Evolutionary conservation across 2,329 filamentous ascomycete genomes (phyloP).

Genomic region (Colletotrichum australisinense): DNA sequence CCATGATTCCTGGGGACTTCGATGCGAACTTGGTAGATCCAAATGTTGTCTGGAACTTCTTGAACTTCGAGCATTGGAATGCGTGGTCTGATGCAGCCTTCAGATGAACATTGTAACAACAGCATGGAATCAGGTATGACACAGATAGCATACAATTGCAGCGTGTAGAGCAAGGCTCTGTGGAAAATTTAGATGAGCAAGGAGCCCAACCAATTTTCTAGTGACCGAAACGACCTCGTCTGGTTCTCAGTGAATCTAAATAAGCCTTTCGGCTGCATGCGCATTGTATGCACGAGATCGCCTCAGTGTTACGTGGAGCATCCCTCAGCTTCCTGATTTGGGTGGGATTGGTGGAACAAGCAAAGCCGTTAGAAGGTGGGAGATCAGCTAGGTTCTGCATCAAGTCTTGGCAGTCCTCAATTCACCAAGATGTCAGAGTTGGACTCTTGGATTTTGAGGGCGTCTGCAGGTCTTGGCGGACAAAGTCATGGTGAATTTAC

Average conservation of each 20-base stretch:
- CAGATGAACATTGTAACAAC: not conserved
- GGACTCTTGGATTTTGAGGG: not conserved
- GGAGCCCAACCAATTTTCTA: not conserved
- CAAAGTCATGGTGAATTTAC: not conserved
- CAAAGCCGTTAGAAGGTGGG: not conserved
- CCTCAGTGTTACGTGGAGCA: not conserved
- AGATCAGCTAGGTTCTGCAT: not conserved
- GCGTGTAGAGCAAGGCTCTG: not conserved
- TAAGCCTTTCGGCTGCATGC: not conserved
- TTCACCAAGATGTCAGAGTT: not conserved
- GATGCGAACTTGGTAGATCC: conserved; percentile 31
- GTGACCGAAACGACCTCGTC: not conserved
- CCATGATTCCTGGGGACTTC: conserved; percentile 24
- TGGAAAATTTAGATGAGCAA: not conserved
- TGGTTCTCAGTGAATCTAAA: not conserved
- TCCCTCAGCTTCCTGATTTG: not conserved
- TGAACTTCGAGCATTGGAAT: conserved; percentile 35
- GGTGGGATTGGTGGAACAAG: conserved; percentile 18
- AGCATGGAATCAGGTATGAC: not conserved
- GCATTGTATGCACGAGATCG: not conserved
- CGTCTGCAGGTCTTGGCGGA: not conserved
- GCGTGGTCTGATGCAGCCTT: conserved; percentile 32
- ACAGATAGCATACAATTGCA: not conserved
- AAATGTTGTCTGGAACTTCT: conserved; percentile 34
- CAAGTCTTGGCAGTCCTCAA: not conserved